phyloP scores from a whole-genome alignment of 768 basidiomycete genomes.

The Trametes cinnabarina region DNA sequence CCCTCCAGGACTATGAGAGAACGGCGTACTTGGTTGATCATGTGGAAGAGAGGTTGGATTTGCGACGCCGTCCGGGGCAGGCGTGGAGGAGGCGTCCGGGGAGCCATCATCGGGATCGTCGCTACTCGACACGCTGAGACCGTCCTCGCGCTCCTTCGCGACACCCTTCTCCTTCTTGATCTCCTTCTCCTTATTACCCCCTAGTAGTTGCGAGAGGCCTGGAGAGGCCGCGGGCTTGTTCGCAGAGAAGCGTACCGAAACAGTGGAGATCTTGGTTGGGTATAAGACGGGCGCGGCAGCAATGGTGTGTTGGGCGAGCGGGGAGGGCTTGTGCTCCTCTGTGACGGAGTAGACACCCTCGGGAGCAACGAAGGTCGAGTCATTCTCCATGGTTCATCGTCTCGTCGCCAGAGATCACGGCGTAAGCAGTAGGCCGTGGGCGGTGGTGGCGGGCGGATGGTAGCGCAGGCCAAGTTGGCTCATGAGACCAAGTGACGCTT shows the following conservation, averaged over 20 bases:
- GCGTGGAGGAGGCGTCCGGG: slow-evolving; percentile 30
- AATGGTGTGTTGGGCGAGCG: slow-evolving; percentile 39
- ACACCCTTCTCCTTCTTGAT: slow-evolving; percentile 33
- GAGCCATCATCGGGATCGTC: slow-evolving; percentile 68
- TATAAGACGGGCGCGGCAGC: slow-evolving; percentile 35
- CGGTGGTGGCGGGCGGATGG: slow-evolving; percentile 22
- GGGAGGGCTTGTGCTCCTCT: slow-evolving; percentile 75
- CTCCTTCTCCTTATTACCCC: slow-evolving; percentile 60
- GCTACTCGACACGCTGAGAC: slow-evolving; percentile 77
- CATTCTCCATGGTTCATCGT: slow-evolving; percentile 65
- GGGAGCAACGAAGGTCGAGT: slow-evolving; percentile 81
- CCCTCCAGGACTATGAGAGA: slow-evolving; percentile 48
- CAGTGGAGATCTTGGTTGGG: slow-evolving; percentile 62
- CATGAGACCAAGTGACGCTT: slow-evolving; percentile 15
- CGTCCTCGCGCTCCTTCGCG: slow-evolving; percentile 42
- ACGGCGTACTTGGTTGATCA: slow-evolving; percentile 54
- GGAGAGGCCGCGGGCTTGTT: slow-evolving; percentile 53
- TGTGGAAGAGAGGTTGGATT: slow-evolving; percentile 40
- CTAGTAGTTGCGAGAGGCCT: slow-evolving; percentile 66
- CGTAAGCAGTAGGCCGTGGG: slow-evolving; percentile 12
- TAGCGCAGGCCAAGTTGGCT: slow-evolving; percentile 16
- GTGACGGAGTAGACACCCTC: slow-evolving; percentile 89
- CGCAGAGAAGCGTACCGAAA: slow-evolving; percentile 61
- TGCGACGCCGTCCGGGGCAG: slow-evolving; percentile 26
- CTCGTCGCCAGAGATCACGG: slow-evolving; percentile 16